These are phyloP conservation scores for Saccharomycopsis javanensis DNA, from an alignment of 805 yeast genomes.

Conservation along the genomic window DNA sequence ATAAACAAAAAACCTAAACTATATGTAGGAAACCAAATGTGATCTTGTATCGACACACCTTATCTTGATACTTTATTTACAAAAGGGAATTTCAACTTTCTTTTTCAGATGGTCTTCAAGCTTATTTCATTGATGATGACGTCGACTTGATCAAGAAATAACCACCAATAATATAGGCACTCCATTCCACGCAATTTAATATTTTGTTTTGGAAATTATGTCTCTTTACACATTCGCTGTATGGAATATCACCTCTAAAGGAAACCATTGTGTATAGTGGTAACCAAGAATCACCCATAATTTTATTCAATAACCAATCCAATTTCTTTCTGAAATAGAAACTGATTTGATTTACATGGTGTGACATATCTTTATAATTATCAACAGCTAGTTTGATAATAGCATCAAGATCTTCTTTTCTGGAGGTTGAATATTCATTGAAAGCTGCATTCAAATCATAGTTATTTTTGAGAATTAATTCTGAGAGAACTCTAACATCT, in stretches of 20 bases:
- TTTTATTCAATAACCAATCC: constrained; percentile 54
- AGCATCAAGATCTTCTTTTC: constrained; percentile 63
- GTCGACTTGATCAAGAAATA: neutral
- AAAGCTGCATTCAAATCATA: constrained; percentile 42
- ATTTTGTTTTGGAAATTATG: constrained; percentile 47
- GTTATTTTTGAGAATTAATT: constrained; percentile 32
- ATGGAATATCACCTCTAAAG: constrained; percentile 73
- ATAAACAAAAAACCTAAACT: too few species aligned
- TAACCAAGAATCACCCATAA: constrained; percentile 58
- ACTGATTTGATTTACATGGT: constrained; percentile 52
- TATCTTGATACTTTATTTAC: neutral
- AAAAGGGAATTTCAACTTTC: neutral
- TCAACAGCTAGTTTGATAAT: constrained; percentile 70
- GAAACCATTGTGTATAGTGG: constrained; percentile 91
- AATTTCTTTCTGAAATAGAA: constrained; percentile 58
- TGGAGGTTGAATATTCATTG: constrained; percentile 38
- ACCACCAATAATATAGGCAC: constrained; percentile 4
- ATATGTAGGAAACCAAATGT: too few species aligned
- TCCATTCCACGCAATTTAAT: constrained; percentile 25
- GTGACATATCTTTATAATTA: constrained; percentile 82
- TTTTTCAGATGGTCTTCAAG: too few species aligned
- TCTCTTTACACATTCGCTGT: constrained; percentile 52
- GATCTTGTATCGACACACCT: too few species aligned
- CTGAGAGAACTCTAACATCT: constrained; percentile 64
- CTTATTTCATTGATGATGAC: neutral